Evolutionary conservation across 176 grass and related monocot genomes (phyloP), one percentile per base, ranked within the genome.

Genomic region (Cenchrus americanus): DNA sequence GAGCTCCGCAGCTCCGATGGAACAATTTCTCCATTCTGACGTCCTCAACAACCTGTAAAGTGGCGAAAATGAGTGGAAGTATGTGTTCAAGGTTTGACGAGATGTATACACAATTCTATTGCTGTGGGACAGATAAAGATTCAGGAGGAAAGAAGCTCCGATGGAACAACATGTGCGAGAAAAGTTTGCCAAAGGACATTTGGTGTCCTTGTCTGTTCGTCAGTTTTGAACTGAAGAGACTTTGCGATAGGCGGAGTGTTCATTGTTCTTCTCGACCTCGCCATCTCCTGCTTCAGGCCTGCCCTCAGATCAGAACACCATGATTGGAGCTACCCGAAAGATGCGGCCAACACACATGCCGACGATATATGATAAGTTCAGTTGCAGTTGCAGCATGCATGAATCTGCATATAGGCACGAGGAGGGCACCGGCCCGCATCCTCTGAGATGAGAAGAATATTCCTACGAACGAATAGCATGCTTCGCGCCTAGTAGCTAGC

Each of bases 391-490:
- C 9, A 86, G 23, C 44, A n/a, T 34, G 26, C 42, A 78, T 63
- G 42, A 63, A 75, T 24, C 30, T n/a, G 11, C 32, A 41, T 6
- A 51, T 17, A 40, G 14, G 43, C 70, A 74, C 13, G 58, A 75
- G 44, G 58, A 75, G 44, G 44, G 13, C 71, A 64, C 71, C 52
- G 18, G 27, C 46, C 52, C 24, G 27, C 46, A 53, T 64, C 14
- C 27, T 53, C 10, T 24, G 19, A 50, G 80, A 24, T 24, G 19
- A 50, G 80, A 24, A 62, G 44, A 73, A 23, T 67, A 67, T 80
- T 64, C 55, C 69, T 59, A 19, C 32, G 24, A 60, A 58, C 32
- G 24, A 60, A 58, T 0, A 21, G 53, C 52, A 54, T 19, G 52
- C 6, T 54, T 54, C 15, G 52, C 6, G 52, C 52, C 52, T 46